These are phyloP conservation scores for Tylopilus sp. DNA, from an alignment of 768 basidiomycete genomes.

Conservation along the genomic window DNA sequence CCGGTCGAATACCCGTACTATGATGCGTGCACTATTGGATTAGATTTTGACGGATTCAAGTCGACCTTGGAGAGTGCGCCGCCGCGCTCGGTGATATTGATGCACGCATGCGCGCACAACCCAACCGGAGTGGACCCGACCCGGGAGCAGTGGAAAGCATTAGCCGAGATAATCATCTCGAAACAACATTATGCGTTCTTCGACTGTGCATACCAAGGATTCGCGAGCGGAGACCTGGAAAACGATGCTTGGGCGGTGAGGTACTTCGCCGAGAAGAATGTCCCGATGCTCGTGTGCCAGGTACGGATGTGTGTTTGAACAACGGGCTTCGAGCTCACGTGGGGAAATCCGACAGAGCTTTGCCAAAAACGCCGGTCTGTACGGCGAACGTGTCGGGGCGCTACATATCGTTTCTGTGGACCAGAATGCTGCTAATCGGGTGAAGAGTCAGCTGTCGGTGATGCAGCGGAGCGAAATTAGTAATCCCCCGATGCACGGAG, in stretches of 20 bases:
- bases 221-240: conserved; percentile 89
- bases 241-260: conserved; percentile 90
- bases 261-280: conserved; percentile 72
- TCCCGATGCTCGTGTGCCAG: conserved; percentile 86
- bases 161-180: conserved; percentile 67
- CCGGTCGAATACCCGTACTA: conserved; percentile 93
- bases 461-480: conserved; percentile 93
- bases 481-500: conserved; percentile 90
- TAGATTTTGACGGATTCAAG: conserved; percentile 74
- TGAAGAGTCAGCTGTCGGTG: conserved; percentile 88
- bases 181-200: conserved; percentile 88
- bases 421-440: conserved; percentile 63
- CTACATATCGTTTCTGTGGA: conserved; percentile 73
- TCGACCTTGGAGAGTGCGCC: conserved; percentile 60
- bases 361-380: conserved; percentile 95
- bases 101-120: conserved; percentile 96
- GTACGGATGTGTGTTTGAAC: conserved; percentile 33
- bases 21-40: conserved; percentile 82
- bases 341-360: conserved; percentile 64
- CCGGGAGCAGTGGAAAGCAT: conserved; percentile 74
- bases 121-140: conserved; percentile 97
- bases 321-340: conserved; percentile 8
- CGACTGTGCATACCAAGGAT: conserved; percentile 96
- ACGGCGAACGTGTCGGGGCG: conserved; percentile 94
- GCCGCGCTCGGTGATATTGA: conserved; percentile 75